Evolutionary conservation across 169 alveolate species (phyloP), one percentile per base, ranked within the genome.

Genomic region (Besnoitia besnoiti): DNA sequence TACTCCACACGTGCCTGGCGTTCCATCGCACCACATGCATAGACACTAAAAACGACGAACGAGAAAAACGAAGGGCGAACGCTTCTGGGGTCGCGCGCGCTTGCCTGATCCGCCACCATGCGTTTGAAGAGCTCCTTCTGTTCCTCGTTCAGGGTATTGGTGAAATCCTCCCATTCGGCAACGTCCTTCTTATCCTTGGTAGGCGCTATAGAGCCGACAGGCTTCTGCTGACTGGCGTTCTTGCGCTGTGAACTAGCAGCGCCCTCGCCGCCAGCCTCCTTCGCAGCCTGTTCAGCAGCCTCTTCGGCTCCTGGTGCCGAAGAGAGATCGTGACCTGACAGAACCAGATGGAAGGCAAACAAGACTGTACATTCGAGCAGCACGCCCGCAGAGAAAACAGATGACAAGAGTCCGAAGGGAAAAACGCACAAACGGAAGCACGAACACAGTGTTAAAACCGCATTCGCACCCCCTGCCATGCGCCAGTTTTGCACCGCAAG

Each of bases 51-150:
- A n/a, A n/a, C n/a, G n/a, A n/a, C n/a, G n/a, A n/a, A n/a, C n/a
- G n/a, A n/a, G n/a, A n/a, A n/a, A n/a, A n/a, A n/a, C n/a, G n/a
- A n/a, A n/a, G n/a, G n/a, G n/a, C n/a, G n/a, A n/a, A n/a, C n/a
- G n/a, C n/a, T n/a, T n/a, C n/a, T n/a, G n/a, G n/a, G n/a, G n/a
- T n/a, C n/a, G n/a, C n/a, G 4, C 5, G 44, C 85, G 33, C 44
- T 2, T 39, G 62, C 92, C 85, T 87, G 92, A 4, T 87, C 92
- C 33, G 76, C 92, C 27, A 87, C 77, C 42, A 87, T 75, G 35
- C 67, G 55, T 33, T 87, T 87, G 67, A 87, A 87, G 4, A 55
- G 85, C 47, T 87, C 92, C 55, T 40, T 39, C 85, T 87, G 92
- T 46, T 87, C 92, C 51, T 87, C 92, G 44, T 73, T 44, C 39